Evolutionary conservation across 176 grass and related monocot species (phyloP).

Genomic region (Ensete ventricosum): DNA sequence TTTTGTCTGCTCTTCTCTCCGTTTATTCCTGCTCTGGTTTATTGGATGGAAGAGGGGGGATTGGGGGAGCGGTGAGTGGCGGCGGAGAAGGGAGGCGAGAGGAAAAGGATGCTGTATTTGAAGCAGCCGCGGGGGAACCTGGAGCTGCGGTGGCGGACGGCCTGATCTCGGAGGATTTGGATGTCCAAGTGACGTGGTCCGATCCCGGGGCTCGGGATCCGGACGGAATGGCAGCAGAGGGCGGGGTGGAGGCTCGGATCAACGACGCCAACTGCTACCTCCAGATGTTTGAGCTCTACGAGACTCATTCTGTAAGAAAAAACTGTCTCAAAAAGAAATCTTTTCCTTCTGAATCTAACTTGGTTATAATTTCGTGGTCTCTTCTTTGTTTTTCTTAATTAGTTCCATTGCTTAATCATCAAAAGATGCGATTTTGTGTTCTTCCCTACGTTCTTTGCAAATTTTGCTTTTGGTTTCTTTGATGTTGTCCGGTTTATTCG

Average conservation of each 20-base stretch:
- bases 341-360: neutral
- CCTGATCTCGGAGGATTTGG: slow-evolving; percentile 5
- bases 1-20: neutral
- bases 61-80: neutral
- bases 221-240: slow-evolving; percentile 16
- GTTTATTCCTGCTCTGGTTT: neutral
- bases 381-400: neutral
- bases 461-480: neutral
- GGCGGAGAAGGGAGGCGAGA: neutral
- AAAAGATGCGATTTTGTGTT: neutral
- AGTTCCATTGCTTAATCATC: neutral
- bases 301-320: slow-evolving; percentile 24
- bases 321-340: neutral
- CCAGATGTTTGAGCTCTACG: slow-evolving; percentile 14
- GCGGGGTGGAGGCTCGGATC: slow-evolving; percentile 8
- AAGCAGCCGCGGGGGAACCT: slow-evolving; percentile 15
- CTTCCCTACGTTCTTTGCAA: neutral
- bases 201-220: slow-evolving; percentile 27
- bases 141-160: neutral
- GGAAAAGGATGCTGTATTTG: slow-evolving; percentile 8
- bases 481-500: neutral
- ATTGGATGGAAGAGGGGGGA: slow-evolving; percentile 2
- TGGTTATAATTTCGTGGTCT: neutral
- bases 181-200: slow-evolving; percentile 22
- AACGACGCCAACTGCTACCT: slow-evolving; percentile 6